Evolutionary conservation across 2,329 filamentous ascomycete species (phyloP).

Genomic region (Phyllosticta citribraziliensis): DNA sequence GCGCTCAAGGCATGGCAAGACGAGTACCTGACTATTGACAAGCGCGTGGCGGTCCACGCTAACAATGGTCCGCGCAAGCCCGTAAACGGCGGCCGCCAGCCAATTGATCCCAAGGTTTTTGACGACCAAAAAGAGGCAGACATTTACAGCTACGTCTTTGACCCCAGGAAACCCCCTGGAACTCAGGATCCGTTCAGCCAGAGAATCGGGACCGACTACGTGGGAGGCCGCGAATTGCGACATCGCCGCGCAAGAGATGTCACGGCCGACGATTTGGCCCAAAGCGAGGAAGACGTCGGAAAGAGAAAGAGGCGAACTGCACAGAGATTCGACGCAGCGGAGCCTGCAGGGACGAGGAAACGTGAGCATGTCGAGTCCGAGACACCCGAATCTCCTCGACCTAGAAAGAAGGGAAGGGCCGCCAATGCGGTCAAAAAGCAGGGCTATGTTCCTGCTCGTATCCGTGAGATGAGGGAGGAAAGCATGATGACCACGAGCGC

Average conservation of each 20-base stretch:
- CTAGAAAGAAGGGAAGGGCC: conserved; percentile 20
- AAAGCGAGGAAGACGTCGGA: conserved; percentile 27
- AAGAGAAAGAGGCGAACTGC: conserved; percentile 27
- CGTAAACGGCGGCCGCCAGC: conserved; percentile 37
- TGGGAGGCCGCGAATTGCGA: conserved; percentile 37
- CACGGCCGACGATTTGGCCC: conserved; percentile 16
- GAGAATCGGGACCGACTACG: conserved; percentile 34
- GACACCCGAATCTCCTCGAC: conserved; percentile 25
- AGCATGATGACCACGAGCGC: conserved; percentile 24
- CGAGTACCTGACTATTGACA: conserved; percentile 49
- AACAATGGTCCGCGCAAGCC: conserved; percentile 39
- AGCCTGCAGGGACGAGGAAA: conserved; percentile 8
- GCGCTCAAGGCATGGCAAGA: conserved; percentile 48
- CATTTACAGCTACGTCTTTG: conserved; percentile 51
- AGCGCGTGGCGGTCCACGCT: conserved; percentile 18
- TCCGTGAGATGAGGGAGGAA: conserved; percentile 35
- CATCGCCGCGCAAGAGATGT: conserved; percentile 32
- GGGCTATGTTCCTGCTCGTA: conserved; percentile 30
- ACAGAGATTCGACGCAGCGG: conserved; percentile 24
- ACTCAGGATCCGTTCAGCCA: conserved; percentile 49
- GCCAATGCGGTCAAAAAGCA: conserved; percentile 13
- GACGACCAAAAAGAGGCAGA: conserved; percentile 53
- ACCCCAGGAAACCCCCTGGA: conserved; percentile 40
- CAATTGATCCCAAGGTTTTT: conserved; percentile 38
- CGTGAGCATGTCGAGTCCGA: conserved; percentile 18